These are phyloP conservation scores for Candida gigantensis DNA, from an alignment of 1,139 yeast genomes.

Conservation along the genomic window DNA sequence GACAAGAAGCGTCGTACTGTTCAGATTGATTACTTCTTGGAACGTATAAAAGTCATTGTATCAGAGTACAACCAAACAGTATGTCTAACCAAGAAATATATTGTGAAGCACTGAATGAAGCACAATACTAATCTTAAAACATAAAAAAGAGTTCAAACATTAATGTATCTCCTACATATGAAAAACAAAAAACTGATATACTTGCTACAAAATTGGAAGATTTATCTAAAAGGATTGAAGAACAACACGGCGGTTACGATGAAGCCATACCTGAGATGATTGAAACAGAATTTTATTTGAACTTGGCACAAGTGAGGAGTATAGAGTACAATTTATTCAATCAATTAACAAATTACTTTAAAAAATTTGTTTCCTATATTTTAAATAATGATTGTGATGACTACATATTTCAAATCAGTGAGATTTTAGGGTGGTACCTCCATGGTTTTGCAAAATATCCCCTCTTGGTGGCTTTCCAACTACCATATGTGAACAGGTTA, in stretches of 20 bases:
- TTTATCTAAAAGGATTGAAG: constrained; percentile 4
- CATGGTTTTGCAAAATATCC: constrained; percentile 8
- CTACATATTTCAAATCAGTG: constrained; percentile 7
- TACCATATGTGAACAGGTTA: constrained; percentile 7
- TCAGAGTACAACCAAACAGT: constrained; percentile 10
- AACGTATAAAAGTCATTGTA: constrained; percentile 8
- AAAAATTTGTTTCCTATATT: constrained; percentile 14
- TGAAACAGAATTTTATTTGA: constrained; percentile 10
- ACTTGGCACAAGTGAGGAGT: constrained; percentile 13
- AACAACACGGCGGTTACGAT: constrained; percentile 6
- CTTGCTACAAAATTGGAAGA: constrained; percentile 7
- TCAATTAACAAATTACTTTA: constrained; percentile 15
- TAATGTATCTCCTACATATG: constrained; percentile 2
- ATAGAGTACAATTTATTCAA: constrained; percentile 13
- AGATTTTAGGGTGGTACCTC: constrained; percentile 14
- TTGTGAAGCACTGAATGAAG: no score
- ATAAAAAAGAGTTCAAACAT: neutral
- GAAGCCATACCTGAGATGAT: constrained; percentile 9
- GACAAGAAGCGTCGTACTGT: constrained; percentile 1
- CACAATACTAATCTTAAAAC: neutral
- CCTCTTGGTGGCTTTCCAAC: constrained; percentile 4
- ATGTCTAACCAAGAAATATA: constrained; percentile 2
- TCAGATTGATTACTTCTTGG: constrained; percentile 11
- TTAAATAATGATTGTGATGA: constrained; percentile 7
- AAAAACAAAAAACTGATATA: constrained; percentile 9